Percentiles rank a stretch among this genome's conserved stretches.
Evolutionary conservation across 768 basidiomycete species (phyloP).

Genomic region (Pleurotus cornucopiae): DNA sequence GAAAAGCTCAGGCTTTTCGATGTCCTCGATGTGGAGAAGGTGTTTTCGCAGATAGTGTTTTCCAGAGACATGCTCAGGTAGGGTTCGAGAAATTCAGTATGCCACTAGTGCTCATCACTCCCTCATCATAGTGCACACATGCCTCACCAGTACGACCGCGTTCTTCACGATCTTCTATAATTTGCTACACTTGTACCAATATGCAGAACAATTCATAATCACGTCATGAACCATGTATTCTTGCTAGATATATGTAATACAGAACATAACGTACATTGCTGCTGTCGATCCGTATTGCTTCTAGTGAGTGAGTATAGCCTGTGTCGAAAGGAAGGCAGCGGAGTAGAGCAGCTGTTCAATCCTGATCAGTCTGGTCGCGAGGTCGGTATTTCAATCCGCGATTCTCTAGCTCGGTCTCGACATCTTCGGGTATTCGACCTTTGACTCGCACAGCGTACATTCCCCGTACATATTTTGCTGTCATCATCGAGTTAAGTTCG

Average conservation of each 20-base stretch:
- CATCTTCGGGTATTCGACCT: slow-evolving; percentile 81
- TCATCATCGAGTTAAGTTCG: slow-evolving; percentile 2
- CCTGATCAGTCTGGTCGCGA: slow-evolving; percentile 74
- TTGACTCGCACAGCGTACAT: slow-evolving; percentile 92
- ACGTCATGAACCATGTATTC: not conserved
- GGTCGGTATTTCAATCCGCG: slow-evolving; percentile 84
- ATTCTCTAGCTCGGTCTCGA: slow-evolving; percentile 74
- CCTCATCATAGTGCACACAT: slow-evolving; percentile 53
- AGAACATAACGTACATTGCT: not conserved
- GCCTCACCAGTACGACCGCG: slow-evolving; percentile 78
- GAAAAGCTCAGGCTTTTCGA: slow-evolving; percentile 68
- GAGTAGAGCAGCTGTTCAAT: slow-evolving; percentile 28
- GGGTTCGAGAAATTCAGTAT: slow-evolving; percentile 15
- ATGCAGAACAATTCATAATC: not conserved
- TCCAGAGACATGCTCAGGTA: slow-evolving; percentile 80
- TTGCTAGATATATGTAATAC: not conserved
- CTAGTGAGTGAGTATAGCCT: too few relatives aligned
- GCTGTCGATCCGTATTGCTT: too few relatives aligned
- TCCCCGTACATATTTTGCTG: slow-evolving; percentile 87
- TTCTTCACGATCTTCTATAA: slow-evolving; percentile 65
- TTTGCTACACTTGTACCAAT: not conserved
- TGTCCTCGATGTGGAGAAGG: slow-evolving; percentile 69
- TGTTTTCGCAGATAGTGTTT: slow-evolving; percentile 80
- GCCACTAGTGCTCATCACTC: slow-evolving; percentile 3
- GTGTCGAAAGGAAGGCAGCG: not conserved